Conservation (phyloP, 805 yeast genomes). For the Metschnikowia drakensbergensis region DNA sequence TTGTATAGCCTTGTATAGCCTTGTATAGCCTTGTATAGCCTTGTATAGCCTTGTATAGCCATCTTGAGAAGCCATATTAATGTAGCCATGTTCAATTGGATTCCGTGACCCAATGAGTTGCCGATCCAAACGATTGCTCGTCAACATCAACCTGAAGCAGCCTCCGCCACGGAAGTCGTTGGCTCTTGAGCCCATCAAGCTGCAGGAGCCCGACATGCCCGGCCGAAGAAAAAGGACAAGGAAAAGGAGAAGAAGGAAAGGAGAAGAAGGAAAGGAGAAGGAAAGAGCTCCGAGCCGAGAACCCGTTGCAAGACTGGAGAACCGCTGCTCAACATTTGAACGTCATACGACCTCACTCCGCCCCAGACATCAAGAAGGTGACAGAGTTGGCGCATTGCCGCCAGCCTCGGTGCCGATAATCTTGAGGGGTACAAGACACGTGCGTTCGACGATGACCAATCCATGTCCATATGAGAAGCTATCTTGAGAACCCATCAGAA, state of each 20-base stretch:
- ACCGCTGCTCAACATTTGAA: constrained; percentile 70
- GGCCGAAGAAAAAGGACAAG: constrained; percentile 4
- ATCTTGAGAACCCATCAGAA: too few relatives aligned
- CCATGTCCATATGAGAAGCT: too few relatives aligned
- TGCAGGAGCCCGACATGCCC: constrained; percentile 32
- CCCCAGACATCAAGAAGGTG: constrained; percentile 88
- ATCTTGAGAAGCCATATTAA: too few relatives aligned
- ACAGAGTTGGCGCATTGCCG: constrained; percentile 93
- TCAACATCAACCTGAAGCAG: constrained; percentile 44
- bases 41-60: too few relatives aligned
- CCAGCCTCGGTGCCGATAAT: constrained; percentile 98
- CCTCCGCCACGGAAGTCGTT: constrained; percentile 56
- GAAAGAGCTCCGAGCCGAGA: constrained; percentile 26
- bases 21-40: too few relatives aligned
- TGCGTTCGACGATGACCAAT: too few relatives aligned
- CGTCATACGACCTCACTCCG: constrained; percentile 89
- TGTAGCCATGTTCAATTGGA: constrained; percentile 93
- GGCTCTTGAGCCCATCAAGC: constrained; percentile 56
- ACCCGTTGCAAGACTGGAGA: constrained; percentile 57
- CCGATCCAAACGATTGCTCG: constrained; percentile 72
- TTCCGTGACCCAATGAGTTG: constrained; percentile 89
- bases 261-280: too few relatives aligned
- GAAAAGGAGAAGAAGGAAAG: too few relatives aligned
- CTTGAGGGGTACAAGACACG: constrained; percentile 72
- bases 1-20: too few relatives aligned